Conservation (phyloP, 2,329 filamentous ascomycete genomes). For the Botrytis tulipae region DNA sequence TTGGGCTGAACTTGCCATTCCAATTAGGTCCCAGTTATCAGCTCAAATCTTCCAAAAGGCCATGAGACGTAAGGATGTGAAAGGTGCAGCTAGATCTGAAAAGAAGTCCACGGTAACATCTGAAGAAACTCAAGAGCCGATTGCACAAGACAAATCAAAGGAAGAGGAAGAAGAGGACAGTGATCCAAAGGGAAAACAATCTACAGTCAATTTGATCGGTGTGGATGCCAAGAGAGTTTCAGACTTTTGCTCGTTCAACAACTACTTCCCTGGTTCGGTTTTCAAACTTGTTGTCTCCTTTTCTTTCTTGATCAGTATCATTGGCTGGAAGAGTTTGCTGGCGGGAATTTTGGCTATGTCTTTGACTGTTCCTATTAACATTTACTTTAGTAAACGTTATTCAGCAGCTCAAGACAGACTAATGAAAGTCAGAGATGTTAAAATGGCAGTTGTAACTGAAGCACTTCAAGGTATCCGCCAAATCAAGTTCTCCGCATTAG, state of each 20-base stretch:
- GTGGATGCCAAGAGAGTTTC: conserved; percentile 69
- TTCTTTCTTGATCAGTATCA: conserved; percentile 62
- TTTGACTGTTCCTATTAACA: conserved; percentile 66
- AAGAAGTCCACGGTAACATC: conserved; percentile 37
- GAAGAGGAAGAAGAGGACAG: conserved; percentile 44
- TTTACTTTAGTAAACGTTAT: conserved; percentile 64
- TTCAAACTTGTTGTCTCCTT: conserved; percentile 66
- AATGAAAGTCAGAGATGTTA: conserved; percentile 74
- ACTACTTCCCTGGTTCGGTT: conserved; percentile 60
- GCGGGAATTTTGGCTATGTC: conserved; percentile 64
- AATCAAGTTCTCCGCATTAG: conserved; percentile 79
- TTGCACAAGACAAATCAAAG: conserved; percentile 36
- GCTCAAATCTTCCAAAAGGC: conserved; percentile 75
- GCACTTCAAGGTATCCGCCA: conserved; percentile 76
- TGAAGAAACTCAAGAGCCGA: conserved; percentile 29
- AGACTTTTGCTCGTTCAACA: conserved; percentile 66
- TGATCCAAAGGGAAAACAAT: conserved; percentile 62
- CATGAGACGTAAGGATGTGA: conserved; percentile 74
- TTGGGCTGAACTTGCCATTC: conserved; percentile 60
- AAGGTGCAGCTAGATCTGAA: conserved; percentile 53
- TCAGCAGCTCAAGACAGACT: conserved; percentile 63
- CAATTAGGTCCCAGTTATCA: conserved; percentile 67
- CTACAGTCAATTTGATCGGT: conserved; percentile 75
- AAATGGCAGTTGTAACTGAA: conserved; percentile 73
- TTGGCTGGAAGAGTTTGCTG: conserved; percentile 68